phyloP scores from a whole-genome alignment of 768 basidiomycete species.

The Mycena filopes region DNA sequence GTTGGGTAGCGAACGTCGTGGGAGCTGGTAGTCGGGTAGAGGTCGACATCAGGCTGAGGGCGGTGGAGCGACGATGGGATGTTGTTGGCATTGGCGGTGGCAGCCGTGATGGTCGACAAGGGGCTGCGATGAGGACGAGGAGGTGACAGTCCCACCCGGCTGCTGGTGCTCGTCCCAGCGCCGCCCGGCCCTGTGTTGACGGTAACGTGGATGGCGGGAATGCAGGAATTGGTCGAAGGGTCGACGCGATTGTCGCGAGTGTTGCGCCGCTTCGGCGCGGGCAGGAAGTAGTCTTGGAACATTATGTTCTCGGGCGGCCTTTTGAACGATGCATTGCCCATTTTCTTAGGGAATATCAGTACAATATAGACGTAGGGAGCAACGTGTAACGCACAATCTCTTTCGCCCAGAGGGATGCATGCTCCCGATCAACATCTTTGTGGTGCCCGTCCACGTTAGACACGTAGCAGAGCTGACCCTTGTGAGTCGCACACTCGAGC shows the following conservation, averaged over 20 bases:
- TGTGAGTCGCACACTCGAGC: slow-evolving; percentile 11
- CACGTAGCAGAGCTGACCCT: slow-evolving; percentile 7
- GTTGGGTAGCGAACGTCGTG: background rate
- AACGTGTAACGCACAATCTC: slow-evolving; percentile 10
- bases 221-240: background rate
- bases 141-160: background rate
- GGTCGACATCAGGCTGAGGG: background rate
- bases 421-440: background rate
- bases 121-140: background rate
- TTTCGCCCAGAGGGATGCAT: slow-evolving; percentile 20
- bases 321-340: background rate
- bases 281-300: slow-evolving; percentile 19
- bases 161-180: background rate
- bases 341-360: background rate
- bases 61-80: background rate
- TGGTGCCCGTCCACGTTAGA: slow-evolving; percentile 5
- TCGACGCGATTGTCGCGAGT: background rate
- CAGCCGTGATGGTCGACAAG: background rate
- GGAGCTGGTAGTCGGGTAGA: background rate
- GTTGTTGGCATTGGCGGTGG: background rate
- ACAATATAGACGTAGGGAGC: background rate
- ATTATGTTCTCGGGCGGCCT: slow-evolving; percentile 19
- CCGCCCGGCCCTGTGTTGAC: slow-evolving; percentile 12
- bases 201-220: slow-evolving; percentile 15
- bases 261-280: background rate